These are phyloP conservation scores for Nigrospora oryzae DNA, from an alignment of 2,329 filamentous ascomycete genomes.

Conservation along the genomic window DNA sequence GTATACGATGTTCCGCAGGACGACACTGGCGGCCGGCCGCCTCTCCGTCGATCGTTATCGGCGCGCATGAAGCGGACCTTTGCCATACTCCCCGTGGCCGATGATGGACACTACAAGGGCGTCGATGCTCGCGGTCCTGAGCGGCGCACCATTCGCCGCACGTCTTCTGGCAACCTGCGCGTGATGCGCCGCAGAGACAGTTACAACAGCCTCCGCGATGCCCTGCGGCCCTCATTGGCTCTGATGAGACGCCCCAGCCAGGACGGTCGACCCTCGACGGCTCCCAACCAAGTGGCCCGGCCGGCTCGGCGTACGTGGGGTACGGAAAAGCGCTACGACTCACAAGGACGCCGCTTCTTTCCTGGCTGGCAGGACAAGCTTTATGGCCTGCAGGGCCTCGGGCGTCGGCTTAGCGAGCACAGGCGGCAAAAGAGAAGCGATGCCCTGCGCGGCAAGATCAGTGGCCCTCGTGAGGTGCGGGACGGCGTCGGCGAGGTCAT, in stretches of 20 bases:
- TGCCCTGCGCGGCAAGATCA: slow-evolving; percentile 52
- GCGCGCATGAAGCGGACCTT: slow-evolving; percentile 49
- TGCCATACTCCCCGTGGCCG: slow-evolving; percentile 46
- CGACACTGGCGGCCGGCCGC: slow-evolving; percentile 12
- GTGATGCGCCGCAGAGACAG: slow-evolving; percentile 48
- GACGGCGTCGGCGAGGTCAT: slow-evolving; percentile 52
- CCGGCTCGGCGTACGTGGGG: slow-evolving; percentile 16
- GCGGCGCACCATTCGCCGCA: slow-evolving; percentile 49
- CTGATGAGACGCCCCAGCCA: slow-evolving; percentile 2
- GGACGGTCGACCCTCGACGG: slow-evolving; percentile 26
- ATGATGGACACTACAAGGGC: slow-evolving; percentile 26
- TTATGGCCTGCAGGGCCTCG: slow-evolving; percentile 39
- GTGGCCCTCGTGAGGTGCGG: slow-evolving; percentile 47
- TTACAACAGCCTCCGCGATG: slow-evolving; percentile 6
- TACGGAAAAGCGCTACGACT: slow-evolving; percentile 20
- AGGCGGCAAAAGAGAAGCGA: slow-evolving; percentile 49
- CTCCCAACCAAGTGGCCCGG: slow-evolving; percentile 13
- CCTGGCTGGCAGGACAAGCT: slow-evolving; percentile 36
- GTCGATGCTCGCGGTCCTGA: slow-evolving; percentile 31
- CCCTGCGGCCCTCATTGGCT: too few relatives aligned
- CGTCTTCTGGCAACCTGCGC: slow-evolving; percentile 50
- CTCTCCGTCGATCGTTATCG: slow-evolving; percentile 38
- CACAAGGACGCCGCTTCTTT: slow-evolving; percentile 20
- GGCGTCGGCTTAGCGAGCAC: slow-evolving; percentile 47
- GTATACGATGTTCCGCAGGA: slow-evolving; percentile 22